Conservation (phyloP, 768 basidiomycete genomes). For the Obba rivulosa region DNA sequence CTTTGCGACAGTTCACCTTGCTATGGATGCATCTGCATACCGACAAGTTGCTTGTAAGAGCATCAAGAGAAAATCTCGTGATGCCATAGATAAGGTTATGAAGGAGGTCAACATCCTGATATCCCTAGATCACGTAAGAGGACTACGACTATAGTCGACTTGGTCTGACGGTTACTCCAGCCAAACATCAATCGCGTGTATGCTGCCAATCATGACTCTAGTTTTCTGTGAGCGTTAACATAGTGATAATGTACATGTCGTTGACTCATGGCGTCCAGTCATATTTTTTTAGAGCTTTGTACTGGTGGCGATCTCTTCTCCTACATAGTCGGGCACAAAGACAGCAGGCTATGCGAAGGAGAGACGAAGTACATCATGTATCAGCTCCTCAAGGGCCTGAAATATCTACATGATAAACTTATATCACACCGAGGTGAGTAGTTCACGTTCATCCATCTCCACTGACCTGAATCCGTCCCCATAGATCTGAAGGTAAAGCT, state of each 20-base stretch:
- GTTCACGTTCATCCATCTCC: neutral
- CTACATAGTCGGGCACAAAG: conserved; percentile 63
- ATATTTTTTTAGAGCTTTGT: conserved; percentile 82
- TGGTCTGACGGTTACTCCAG: conserved; percentile 32
- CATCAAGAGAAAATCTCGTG: conserved; percentile 57
- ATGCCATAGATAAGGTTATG: conserved; percentile 58
- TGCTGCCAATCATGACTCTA: conserved; percentile 41
- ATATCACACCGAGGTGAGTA: conserved; percentile 75
- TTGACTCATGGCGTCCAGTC: conserved; percentile 34
- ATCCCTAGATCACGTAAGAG: conserved; percentile 62
- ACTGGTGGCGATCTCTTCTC: conserved; percentile 88
- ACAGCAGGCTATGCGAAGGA: conserved; percentile 61
- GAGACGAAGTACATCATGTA: conserved; percentile 84
- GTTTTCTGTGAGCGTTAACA: conserved; percentile 14
- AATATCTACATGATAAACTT: conserved; percentile 63
- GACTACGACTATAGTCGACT: neutral
- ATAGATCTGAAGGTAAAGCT: conserved; percentile 64
- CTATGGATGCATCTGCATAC: conserved; percentile 55
- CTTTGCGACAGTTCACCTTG: conserved; percentile 79
- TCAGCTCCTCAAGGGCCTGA: conserved; percentile 66
- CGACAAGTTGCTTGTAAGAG: conserved; percentile 84
- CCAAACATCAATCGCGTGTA: conserved; percentile 80
- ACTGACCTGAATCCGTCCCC: neutral
- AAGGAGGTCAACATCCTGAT: conserved; percentile 76
- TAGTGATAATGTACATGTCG: too few relatives aligned